These are phyloP conservation scores for Phytophthora parvispora DNA, from an alignment of 352 stramenopile species.

Conservation along the genomic window DNA sequence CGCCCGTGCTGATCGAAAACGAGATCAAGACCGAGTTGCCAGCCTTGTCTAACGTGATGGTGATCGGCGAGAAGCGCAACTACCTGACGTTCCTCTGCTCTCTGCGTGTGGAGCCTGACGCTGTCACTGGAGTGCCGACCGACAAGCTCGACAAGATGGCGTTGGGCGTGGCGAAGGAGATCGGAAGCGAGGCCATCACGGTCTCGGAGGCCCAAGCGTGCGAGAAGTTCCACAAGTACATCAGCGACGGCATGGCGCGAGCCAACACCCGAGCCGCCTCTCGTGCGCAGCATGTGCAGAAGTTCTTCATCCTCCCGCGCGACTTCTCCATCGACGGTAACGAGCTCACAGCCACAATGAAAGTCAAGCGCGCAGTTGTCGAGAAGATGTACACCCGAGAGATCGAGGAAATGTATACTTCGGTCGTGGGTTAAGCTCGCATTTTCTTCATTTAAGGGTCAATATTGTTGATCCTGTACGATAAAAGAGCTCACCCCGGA, in stretches of 20 bases:
- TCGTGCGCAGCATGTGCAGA: slow-evolving; percentile 72
- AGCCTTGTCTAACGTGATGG: slow-evolving; percentile 87
- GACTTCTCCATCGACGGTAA: slow-evolving; percentile 89
- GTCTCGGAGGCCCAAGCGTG: slow-evolving; percentile 71
- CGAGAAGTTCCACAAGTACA: slow-evolving; percentile 78
- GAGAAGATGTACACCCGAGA: slow-evolving; percentile 85
- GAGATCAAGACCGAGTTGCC: slow-evolving; percentile 85
- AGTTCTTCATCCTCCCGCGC: slow-evolving; percentile 68
- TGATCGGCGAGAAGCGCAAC: slow-evolving; percentile 92
- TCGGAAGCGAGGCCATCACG: slow-evolving; percentile 71
- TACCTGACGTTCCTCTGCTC: slow-evolving; percentile 91
- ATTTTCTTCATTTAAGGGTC: too few species aligned
- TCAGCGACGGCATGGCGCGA: slow-evolving; percentile 68
- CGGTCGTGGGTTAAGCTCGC: too few species aligned
- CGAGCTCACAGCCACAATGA: slow-evolving; percentile 94
- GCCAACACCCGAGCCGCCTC: slow-evolving; percentile 62
- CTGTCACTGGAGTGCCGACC: slow-evolving; percentile 57
- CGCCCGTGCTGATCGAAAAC: slow-evolving; percentile 90
- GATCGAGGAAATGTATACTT: slow-evolving; percentile 86
- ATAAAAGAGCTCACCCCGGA: too few species aligned
- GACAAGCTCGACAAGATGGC: slow-evolving; percentile 77
- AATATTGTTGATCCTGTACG: too few species aligned
- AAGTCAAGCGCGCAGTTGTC: slow-evolving; percentile 94
- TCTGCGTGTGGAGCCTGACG: slow-evolving; percentile 73
- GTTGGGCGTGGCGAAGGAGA: slow-evolving; percentile 63